phyloP scores from a whole-genome alignment of 257 asterid genomes.

The Gardenia jasminoides region DNA sequence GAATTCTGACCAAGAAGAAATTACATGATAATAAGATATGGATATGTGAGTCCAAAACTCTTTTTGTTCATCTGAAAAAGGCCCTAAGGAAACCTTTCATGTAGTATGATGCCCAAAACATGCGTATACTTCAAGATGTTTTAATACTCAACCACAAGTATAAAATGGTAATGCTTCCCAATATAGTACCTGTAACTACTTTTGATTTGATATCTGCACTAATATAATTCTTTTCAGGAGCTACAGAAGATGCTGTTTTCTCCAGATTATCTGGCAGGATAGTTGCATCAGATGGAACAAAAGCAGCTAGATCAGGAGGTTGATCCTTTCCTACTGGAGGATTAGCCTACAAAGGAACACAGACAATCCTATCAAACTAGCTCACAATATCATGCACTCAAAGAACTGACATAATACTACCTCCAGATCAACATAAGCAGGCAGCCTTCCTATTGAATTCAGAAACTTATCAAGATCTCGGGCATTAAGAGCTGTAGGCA shows the following conservation, averaged over 20 bases:
- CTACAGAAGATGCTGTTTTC: conserved; percentile 36
- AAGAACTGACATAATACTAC: conserved; percentile 38
- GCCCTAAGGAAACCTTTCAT: not conserved
- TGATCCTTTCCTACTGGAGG: conserved; percentile 94
- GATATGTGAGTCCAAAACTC: not conserved
- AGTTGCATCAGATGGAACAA: conserved; percentile 75
- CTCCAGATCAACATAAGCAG: conserved; percentile 88
- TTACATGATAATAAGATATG: not conserved
- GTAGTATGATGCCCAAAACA: not conserved
- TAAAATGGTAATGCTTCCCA: not conserved
- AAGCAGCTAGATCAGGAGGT: conserved; percentile 87
- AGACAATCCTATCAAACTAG: conserved; percentile 4
- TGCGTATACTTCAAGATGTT: not conserved
- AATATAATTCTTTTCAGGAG: conserved; percentile 32
- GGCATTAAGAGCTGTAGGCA: conserved; percentile 59
- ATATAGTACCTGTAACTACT: conserved; percentile 40
- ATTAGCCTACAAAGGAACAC: conserved; percentile 47
- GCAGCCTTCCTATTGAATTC: conserved; percentile 64
- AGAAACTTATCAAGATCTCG: conserved; percentile 78
- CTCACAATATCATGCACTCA: conserved; percentile 7
- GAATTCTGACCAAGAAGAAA: not conserved
- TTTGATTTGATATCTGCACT: conserved; percentile 33
- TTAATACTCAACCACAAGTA: not conserved
- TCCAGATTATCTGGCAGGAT: conserved; percentile 38
- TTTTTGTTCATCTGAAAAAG: not conserved